Evolutionary conservation across 2,329 filamentous ascomycete species (phyloP), one percentile per base, ranked within the genome.

Genomic region (Aplosporella prunicola): DNA sequence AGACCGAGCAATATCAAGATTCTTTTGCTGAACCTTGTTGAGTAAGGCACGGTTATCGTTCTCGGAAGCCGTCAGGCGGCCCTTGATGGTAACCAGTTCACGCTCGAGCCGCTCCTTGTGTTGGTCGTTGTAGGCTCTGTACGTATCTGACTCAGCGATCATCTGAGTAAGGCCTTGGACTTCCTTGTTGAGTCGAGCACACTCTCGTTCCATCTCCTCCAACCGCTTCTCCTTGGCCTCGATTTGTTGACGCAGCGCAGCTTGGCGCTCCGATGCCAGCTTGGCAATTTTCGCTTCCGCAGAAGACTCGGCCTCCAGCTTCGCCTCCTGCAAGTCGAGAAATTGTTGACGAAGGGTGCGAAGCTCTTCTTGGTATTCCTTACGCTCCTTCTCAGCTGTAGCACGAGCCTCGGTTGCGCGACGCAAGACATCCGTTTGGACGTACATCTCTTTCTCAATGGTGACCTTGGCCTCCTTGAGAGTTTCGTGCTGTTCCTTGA

Each of bases 1-100:
- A 1, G 89, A 91, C 30, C 91, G 77, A 26, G 89, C 89, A 57
- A 98, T 93, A 55, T 98, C 89, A 5, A 98, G 72, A 20, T 93
- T 91, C 67, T 96, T 96, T 53, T 96, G 89, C 52, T 96, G 89
- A 13, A 98, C 72, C 61, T 96, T 96, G 65, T 95, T 96, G 47
- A 96, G 72, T n/a, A 98, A 68, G 5, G 87, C 81, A 35, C 86
- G 80, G 52, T 96, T 96, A 62, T 96, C 89, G 50, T 96, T 95
- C 57, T 98, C 89, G 0, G 89, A 96, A 16, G 89, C 91, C 6
- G 81, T 74, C 26, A 98, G 68, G 15, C 89, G 80, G 43, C 88
- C 88, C 58, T 91, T 93, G 48, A 95, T 76, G 1, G 89, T 95
- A 15, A 85, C 80, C 5, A 96, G 71, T 56, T 98, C 91, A 15